Conservation (phyloP, 345 rosid genomes). For the Hibiscus tridactylites region DNA sequence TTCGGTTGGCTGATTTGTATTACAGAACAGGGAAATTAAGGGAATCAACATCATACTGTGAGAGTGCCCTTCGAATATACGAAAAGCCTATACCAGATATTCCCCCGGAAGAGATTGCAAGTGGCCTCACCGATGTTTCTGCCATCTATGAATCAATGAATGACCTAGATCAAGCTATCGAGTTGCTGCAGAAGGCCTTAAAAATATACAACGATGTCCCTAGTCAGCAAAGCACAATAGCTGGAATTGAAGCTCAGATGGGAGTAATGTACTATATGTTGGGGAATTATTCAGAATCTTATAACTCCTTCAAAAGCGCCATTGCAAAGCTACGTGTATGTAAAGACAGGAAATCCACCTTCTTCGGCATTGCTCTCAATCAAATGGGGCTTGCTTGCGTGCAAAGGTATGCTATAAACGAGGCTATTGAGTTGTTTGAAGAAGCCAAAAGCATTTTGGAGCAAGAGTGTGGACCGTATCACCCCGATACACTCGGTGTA, state of each 20-base stretch:
- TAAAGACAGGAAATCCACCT: conserved; percentile 72
- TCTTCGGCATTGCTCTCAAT: conserved; percentile 80
- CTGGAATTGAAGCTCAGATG: conserved; percentile 91
- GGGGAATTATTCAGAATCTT: conserved; percentile 71
- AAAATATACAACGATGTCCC: conserved; percentile 59
- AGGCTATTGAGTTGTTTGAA: conserved; percentile 75
- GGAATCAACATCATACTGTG: conserved; percentile 79
- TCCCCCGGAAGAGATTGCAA: conserved; percentile 72
- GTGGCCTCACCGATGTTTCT: conserved; percentile 69
- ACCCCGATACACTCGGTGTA: conserved; percentile 80
- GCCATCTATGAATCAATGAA: conserved; percentile 86
- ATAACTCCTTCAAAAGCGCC: conserved; percentile 55
- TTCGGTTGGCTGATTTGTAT: conserved; percentile 79
- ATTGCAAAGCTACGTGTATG: conserved; percentile 53
- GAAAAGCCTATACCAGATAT: conserved; percentile 52
- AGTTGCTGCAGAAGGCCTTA: conserved; percentile 66
- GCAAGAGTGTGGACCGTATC: conserved; percentile 70
- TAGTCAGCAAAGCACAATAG: conserved; percentile 62
- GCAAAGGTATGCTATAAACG: conserved; percentile 54
- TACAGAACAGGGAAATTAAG: conserved; percentile 67
- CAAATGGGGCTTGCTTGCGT: conserved; percentile 92
- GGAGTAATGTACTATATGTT: conserved; percentile 87
- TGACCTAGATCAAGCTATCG: conserved; percentile 60
- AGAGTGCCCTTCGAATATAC: conserved; percentile 74
- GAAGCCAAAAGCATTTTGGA: conserved; percentile 74